Evolutionary conservation across 176 grass and related monocot species (phyloP), one percentile per base, ranked within the genome.

Genomic region (Urochloa ruziziensis): DNA sequence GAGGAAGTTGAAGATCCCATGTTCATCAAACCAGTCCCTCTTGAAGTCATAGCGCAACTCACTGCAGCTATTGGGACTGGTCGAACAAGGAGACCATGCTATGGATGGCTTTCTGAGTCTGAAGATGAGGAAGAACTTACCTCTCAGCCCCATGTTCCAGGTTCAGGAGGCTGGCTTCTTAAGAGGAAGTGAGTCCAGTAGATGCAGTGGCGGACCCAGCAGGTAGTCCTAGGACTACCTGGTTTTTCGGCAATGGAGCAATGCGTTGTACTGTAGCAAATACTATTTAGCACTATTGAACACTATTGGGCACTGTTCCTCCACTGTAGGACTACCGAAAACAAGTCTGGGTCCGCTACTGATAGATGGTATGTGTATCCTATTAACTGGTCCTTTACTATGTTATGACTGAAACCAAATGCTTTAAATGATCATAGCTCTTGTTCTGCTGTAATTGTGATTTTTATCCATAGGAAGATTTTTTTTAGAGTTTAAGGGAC

Each of bases 31-130:
- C 9, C 11, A 28, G 47, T 15, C 67, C 23, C 61, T 66, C 21
- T 25, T 27, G 19, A 75, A 39, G 36, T 30, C 47, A 12, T n/a
- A 4, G 15, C 57, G 35, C 47, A 46, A 67, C 60, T 1, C 18
- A 51, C 70, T 35, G 11, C 6, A 35, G 28, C 29, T 33, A 3
- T 12, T 23, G 6, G 29, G 23, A 66, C 17, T 27, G 40, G 15
- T 80, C 1, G 21, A 33, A 19, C 61, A 48, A 57, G 49, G 30
- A 52, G 29, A 3, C 85, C 85, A 0, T 82, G 85, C 36, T 69
- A 68, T 60, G 85, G 78, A 36, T 87, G 71, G 78, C 67, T 87
- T 16, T 67, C 48, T 9, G 85, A 87, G 42, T 75, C 72, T 24
- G 72, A 75, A 27, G 63, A 80, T 2, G 87, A 84, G 46, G 67